Conservation (phyloP, 139 green algal genomes). For the Picochlorum sp. region DNA sequence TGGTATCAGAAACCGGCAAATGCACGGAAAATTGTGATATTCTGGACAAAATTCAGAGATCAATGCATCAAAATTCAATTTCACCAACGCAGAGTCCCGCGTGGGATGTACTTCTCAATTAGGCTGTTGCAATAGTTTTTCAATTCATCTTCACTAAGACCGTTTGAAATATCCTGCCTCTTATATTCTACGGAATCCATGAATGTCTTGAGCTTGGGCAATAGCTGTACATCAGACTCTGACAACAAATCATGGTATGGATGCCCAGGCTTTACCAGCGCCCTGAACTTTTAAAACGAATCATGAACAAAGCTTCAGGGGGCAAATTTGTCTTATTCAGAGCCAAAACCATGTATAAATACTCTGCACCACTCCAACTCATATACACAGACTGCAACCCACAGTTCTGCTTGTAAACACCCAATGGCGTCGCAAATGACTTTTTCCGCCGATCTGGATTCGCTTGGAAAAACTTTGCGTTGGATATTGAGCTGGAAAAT, state of each 20-base stretch:
- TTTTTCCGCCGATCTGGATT: slow-evolving; percentile 70
- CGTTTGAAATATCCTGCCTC: background rate
- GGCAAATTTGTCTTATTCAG: slow-evolving; percentile 55
- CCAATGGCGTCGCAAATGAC: slow-evolving; percentile 35
- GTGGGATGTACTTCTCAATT: slow-evolving; percentile 59
- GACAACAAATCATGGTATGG: slow-evolving; percentile 63
- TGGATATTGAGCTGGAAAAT: slow-evolving; percentile 49
- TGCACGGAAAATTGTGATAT: background rate
- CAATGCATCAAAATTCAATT: background rate
- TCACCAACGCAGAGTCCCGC: slow-evolving; percentile 39
- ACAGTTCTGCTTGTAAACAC: slow-evolving; percentile 51
- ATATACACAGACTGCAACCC: slow-evolving; percentile 43
- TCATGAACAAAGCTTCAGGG: slow-evolving; percentile 63
- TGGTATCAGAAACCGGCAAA: background rate
- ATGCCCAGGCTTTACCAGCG: slow-evolving; percentile 33
- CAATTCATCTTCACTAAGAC: slow-evolving; percentile 23
- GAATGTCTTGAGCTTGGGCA: slow-evolving; percentile 66
- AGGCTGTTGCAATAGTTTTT: slow-evolving; percentile 56
- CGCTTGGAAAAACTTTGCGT: slow-evolving; percentile 49
- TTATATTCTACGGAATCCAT: slow-evolving; percentile 45
- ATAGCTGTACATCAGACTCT: slow-evolving; percentile 39
- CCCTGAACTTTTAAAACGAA: slow-evolving; percentile 47
- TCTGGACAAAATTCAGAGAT: slow-evolving; percentile 5
- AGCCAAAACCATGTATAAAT: slow-evolving; percentile 71
- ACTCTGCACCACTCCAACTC: slow-evolving; percentile 68